Evolutionary conservation across 768 basidiomycete species (phyloP), one percentile per base, ranked within the genome.

Genomic region (Lactarius quietus): DNA sequence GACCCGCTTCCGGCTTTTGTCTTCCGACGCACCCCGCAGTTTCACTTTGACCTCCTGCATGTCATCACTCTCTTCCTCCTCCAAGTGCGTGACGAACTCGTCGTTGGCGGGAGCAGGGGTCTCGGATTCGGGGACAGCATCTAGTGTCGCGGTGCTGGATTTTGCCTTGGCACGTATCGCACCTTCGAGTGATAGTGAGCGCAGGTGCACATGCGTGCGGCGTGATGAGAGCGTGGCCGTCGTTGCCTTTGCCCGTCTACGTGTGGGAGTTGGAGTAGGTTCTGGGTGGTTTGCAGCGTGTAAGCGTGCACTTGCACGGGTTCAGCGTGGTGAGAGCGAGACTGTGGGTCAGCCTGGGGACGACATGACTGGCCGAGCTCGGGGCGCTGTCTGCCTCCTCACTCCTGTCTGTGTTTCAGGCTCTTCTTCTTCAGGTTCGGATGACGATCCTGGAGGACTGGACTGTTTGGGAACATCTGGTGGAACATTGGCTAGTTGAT

Each of bases 31-130:
- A 33, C 61, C 41, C 62, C 61, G 9, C n/a, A n/a, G n/a, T n/a
- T n/a, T n/a, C n/a, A 66, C 65, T 33, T 66, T 57, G 9, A 66
- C 65, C 35, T 66, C 61, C 18, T 66, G 38, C 61, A 62, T 57
- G n/a, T n/a, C n/a, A 10, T 66, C 65, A 35, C 18, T 6, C 39
- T 66, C 64, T 2, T 65, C 65, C n/a, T 45, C 51, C 33, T n/a
- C n/a, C n/a, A 61, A 66, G 51, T 38, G 3, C 12, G 29, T 51
- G 26, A 31, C 51, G 17, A 62, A 66, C 39, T 66, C 65, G 7
- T 66, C 65, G 1, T 48, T n/a, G 45, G 29, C 5, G 45, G n/a
- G n/a, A n/a, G n/a, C n/a, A n/a, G n/a, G n/a, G n/a, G n/a, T n/a
- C n/a, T n/a, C n/a, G n/a, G 57, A 45, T 20, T 62, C 65, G 20